phyloP scores from a whole-genome alignment of 1,284 basidiomycete genomes.

The Xerocomus minutiporus region DNA sequence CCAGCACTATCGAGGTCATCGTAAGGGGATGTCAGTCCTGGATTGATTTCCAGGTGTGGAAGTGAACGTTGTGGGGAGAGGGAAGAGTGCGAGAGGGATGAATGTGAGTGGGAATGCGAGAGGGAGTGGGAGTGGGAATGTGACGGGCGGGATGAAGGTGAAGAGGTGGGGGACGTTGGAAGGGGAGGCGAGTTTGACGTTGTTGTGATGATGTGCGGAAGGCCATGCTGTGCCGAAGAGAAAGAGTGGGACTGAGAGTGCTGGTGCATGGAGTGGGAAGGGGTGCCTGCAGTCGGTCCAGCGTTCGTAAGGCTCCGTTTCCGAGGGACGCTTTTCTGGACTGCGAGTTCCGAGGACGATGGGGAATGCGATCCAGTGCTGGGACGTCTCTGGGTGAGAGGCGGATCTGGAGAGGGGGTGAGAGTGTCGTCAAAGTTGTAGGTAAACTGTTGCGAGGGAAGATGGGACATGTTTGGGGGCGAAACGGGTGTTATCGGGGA shows the following conservation, averaged over 20 bases:
- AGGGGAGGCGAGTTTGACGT: slow-evolving; percentile 29
- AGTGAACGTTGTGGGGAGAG: slow-evolving; percentile 21
- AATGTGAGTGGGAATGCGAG: slow-evolving; percentile 26
- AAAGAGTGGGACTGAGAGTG: slow-evolving; percentile 28
- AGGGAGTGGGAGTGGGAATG: slow-evolving; percentile 29
- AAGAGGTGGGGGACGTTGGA: slow-evolving; percentile 19
- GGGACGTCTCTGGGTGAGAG: slow-evolving; percentile 20
- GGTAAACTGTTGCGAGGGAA: slow-evolving; percentile 20
- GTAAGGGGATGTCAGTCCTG: slow-evolving; percentile 21
- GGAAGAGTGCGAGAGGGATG: slow-evolving; percentile 30
- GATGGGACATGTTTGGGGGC: slow-evolving; percentile 22
- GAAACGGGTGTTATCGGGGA: slow-evolving; percentile 32
- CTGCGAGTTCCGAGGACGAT: slow-evolving; percentile 35
- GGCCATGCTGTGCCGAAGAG: slow-evolving; percentile 13
- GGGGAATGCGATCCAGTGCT: slow-evolving; percentile 26
- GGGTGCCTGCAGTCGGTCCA: slow-evolving; percentile 14
- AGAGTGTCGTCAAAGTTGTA: slow-evolving; percentile 25
- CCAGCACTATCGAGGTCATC: slow-evolving; percentile 26
- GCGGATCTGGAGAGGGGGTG: slow-evolving; percentile 13
- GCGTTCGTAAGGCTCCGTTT: slow-evolving; percentile 59
- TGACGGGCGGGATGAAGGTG: slow-evolving; percentile 29
- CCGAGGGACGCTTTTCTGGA: slow-evolving; percentile 48
- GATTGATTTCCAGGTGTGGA: slow-evolving; percentile 21
- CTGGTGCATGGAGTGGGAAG: slow-evolving; percentile 14
- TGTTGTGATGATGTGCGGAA: slow-evolving; percentile 30